Percentiles rank a stretch among this genome's conserved stretches.
Conservation (phyloP, 495 filamentous ascomycete genomes). For the Tuber melanosporum region DNA sequence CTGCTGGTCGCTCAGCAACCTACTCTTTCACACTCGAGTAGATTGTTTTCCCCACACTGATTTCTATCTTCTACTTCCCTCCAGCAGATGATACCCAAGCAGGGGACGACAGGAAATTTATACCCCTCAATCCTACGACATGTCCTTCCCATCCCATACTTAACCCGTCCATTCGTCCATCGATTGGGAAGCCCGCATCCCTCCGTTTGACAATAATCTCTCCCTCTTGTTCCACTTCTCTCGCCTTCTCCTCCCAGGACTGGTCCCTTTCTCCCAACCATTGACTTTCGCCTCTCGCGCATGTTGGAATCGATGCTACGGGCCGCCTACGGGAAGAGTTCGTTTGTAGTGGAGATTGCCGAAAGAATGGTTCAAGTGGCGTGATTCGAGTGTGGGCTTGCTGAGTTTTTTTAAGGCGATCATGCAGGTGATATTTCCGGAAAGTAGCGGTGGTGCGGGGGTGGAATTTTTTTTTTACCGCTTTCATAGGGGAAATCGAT, state of each 20-base stretch:
- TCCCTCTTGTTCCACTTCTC: neutral
- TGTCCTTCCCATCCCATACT: neutral
- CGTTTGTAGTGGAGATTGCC: conserved; percentile 2
- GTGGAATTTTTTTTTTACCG: neutral
- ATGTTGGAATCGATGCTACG: neutral
- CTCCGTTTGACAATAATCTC: neutral
- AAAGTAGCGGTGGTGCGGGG: neutral
- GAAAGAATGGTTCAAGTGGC: neutral
- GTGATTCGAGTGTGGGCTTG: neutral
- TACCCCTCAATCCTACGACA: neutral
- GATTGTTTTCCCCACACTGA: neutral
- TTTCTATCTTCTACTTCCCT: conserved; percentile 7
- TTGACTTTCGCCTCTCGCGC: neutral
- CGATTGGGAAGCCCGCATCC: neutral
- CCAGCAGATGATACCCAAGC: neutral
- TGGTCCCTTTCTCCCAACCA: neutral
- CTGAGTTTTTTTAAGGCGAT: neutral
- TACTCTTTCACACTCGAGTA: neutral
- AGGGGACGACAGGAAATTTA: conserved; percentile 2
- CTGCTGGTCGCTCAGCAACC: neutral
- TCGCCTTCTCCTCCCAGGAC: neutral
- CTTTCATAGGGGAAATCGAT: neutral
- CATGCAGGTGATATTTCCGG: neutral
- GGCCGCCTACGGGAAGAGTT: neutral
- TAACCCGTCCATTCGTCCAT: neutral